Evolutionary conservation across 2,329 filamentous ascomycete genomes (phyloP), one percentile per base, ranked within the genome.

Genomic region (Colletotrichum sp.): DNA sequence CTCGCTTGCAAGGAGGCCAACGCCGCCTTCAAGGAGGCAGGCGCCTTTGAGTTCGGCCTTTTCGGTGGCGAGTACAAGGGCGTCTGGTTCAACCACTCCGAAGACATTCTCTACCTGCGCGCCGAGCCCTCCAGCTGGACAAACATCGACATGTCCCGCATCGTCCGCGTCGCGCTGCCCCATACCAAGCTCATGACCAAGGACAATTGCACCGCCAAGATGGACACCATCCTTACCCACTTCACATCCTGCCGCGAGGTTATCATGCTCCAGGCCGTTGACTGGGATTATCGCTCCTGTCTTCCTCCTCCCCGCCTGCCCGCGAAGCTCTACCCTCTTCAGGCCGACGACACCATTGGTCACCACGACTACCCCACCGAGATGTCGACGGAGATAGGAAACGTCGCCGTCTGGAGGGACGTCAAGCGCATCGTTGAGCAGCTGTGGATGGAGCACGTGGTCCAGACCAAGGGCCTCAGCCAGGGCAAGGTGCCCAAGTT

Each of bases 41-140:
- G 76, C 12, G 56, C 55, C n/a, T 77, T 77, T 5, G 76, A 77
- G 55, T 77, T 77, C 43, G 76, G 76, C 15, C 64, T 77, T 38
- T 77, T 71, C 38, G 65, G 70, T 10, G 66, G 74, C 12, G 8
- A 65, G 16, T 76, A 76, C 58, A 73, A 70, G 38, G 76, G 76
- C 8, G 43, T 75, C 58, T 77, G 76, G 76, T 74, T 76, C 64
- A 77, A 77, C 60, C 66, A 77, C 36, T n/a, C 76, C 21, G 30
- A 70, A 26, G 74, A 77, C 28, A 76, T 77, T 8, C 64, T 77
- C 24, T 71, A 55, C 26, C 52, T 77, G 21, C 62, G 66, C 24
- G 58, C 58, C 4, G 70, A 75, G 13, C 70, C 64, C 21, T 28
- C 36, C 10, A 38, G 34, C n/a, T 76, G 71, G 69, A 65, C 38